Conservation (phyloP, 2,329 filamentous ascomycete species). For the Paecilomyces niveus region DNA sequence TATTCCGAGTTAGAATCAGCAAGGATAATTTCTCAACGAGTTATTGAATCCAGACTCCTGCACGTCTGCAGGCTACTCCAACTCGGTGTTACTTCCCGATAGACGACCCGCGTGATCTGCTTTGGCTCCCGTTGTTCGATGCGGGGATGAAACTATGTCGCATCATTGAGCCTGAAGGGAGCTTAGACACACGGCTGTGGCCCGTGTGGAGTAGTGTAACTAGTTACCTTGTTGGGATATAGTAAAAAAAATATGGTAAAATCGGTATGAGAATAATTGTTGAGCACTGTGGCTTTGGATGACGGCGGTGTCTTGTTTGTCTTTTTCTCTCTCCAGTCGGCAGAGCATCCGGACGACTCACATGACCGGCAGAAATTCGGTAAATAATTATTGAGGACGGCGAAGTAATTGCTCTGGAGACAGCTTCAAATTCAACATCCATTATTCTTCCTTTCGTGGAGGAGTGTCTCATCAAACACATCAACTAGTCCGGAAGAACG, state of each 20-base stretch:
- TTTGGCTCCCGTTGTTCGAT: neutral
- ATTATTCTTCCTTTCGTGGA: neutral
- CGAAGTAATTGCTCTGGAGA: too few species aligned
- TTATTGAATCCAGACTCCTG: too few species aligned
- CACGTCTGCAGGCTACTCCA: neutral
- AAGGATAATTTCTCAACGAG: too few species aligned
- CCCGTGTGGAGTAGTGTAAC: neutral
- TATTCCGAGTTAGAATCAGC: neutral
- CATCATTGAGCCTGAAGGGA: neutral
- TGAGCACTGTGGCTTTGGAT: neutral
- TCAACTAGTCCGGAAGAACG: neutral
- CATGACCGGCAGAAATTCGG: neutral
- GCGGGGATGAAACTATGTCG: neutral
- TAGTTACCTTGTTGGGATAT: neutral
- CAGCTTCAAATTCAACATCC: neutral
- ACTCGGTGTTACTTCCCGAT: neutral
- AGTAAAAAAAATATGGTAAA: neutral
- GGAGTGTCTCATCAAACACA: neutral
- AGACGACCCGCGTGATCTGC: neutral
- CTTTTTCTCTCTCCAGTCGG: too few species aligned
- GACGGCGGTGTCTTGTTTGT: neutral
- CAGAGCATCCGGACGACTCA: neutral
- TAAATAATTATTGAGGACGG: too few species aligned
- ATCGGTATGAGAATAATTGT: neutral
- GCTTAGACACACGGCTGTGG: neutral